Percentiles rank a stretch among this genome's conserved stretches.
Evolutionary conservation across 2,329 filamentous ascomycete species (phyloP).

Genomic region (Bertia moriformis): DNA sequence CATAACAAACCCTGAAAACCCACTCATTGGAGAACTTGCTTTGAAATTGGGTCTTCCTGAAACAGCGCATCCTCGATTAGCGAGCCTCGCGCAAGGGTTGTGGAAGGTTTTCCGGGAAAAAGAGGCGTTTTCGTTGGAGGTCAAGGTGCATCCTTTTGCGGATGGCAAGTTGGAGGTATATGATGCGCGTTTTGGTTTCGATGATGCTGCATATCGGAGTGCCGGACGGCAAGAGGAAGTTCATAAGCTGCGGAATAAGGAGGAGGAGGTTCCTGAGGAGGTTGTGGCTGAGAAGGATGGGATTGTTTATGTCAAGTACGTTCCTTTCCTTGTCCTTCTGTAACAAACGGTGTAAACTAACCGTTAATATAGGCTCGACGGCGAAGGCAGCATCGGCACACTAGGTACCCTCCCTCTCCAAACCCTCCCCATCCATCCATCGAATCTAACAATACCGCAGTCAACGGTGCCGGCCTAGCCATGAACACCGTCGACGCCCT

Average conservation of each 20-base stretch:
- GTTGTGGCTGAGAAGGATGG: slow-evolving; percentile 47
- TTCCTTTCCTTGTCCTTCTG: too few species aligned
- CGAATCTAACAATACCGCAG: slow-evolving; percentile 13
- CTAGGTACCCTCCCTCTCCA: slow-evolving; percentile 20
- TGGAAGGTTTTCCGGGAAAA: slow-evolving; percentile 45
- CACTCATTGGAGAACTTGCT: slow-evolving; percentile 23
- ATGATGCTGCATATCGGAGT: slow-evolving; percentile 54
- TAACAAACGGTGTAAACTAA: too few species aligned
- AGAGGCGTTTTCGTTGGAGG: slow-evolving; percentile 48
- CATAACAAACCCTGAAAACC: slow-evolving; percentile 21
- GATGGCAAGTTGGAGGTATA: slow-evolving; percentile 30
- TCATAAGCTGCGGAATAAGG: slow-evolving; percentile 36
- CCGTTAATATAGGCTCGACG: slow-evolving; percentile 13
- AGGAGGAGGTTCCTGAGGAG: slow-evolving; percentile 36
- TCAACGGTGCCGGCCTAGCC: slow-evolving; percentile 56
- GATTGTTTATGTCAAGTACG: slow-evolving; percentile 47
- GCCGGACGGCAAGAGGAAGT: slow-evolving; percentile 44
- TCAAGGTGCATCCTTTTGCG: slow-evolving; percentile 24
- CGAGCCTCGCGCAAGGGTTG: slow-evolving; percentile 34
- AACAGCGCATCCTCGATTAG: slow-evolving; percentile 25
- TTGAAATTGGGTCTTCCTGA: slow-evolving; percentile 36
- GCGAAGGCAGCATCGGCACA: slow-evolving; percentile 45
- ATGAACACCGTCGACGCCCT: slow-evolving; percentile 60
- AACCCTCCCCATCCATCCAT: background rate
- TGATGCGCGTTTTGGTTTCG: slow-evolving; percentile 46